Evolutionary conservation across 192 early-diverging fungal genomes (phyloP), one percentile per base, ranked within the genome.

Genomic region (Geranomyces variabilis): DNA sequence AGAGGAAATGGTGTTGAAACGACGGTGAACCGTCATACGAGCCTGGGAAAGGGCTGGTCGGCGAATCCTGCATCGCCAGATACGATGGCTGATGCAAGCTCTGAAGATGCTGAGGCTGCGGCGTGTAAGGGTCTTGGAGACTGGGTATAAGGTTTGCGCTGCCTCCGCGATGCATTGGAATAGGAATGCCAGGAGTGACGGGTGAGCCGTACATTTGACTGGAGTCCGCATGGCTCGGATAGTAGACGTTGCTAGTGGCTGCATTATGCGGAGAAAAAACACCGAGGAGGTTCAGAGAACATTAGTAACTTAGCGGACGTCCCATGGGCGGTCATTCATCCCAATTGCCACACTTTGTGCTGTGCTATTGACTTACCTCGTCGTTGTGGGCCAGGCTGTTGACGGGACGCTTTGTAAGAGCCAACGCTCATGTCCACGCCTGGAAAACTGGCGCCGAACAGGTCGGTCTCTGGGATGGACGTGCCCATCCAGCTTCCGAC

Each of bases 51-150:
- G 51, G n/a, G 51, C 24, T 53, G 7, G 51, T n/a, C 7, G 51
- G 24, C 15, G 51, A 3, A 26, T 53, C n/a, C 19, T n/a, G 24
- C 24, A 26, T n/a, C 19, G 51, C 15, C 51, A 53, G 51, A 7
- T 24, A n/a, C 21, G 64, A 22, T 30, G 24, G 43, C 14, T 66
- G 64, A 12, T 46, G 64, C 4, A 26, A 43, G 19, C 31, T 66
- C 45, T 30, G 64, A 5, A 26, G 64, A 19, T 66, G 64, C 22
- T 66, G 64, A 19, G 30, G 64, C 22, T 66, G 41, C 46, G 64
- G 43, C 17, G 64, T 41, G 64, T 66, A 46, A 24, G 64, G 29
- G 43, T 66, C 24, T 53, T 53, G 51, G 7, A 53, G 24, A 24
- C 51, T 26, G 51, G 51, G 51, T 53, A 53, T 53, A 53, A 7